Percentiles rank a stretch among this genome's conserved stretches.
Conservation (phyloP, 1,284 basidiomycete species). For the Trametes pubescens region DNA sequence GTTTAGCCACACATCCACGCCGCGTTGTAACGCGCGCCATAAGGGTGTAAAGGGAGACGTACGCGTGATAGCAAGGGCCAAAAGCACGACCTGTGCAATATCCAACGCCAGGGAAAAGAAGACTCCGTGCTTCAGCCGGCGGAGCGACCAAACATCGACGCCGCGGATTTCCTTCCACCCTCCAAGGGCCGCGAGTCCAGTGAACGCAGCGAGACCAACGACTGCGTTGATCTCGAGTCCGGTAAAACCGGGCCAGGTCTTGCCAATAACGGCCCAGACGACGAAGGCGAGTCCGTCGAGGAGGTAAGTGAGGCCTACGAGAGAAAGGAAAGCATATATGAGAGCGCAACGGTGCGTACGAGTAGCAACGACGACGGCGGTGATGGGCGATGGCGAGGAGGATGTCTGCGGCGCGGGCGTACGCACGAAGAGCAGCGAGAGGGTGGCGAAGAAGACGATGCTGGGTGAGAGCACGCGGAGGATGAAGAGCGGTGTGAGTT, state of each 20-base stretch:
- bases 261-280: slow-evolving; percentile 66
- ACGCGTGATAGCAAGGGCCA: slow-evolving; percentile 56
- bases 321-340: slow-evolving; percentile 73
- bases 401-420: slow-evolving; percentile 51
- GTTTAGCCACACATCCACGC: neutral
- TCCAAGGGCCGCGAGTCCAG: slow-evolving; percentile 73
- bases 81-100: slow-evolving; percentile 61
- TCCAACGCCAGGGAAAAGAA: slow-evolving; percentile 64
- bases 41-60: neutral
- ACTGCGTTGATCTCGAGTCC: slow-evolving; percentile 75
- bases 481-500: slow-evolving; percentile 53
- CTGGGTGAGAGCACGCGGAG: slow-evolving; percentile 71
- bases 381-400: slow-evolving; percentile 70
- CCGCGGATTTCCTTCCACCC: slow-evolving; percentile 80
- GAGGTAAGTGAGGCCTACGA: slow-evolving; percentile 85
- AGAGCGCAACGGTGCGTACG: slow-evolving; percentile 73
- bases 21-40: too few species aligned
- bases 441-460: slow-evolving; percentile 63
- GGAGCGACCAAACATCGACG: slow-evolving; percentile 72
- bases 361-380: slow-evolving; percentile 76
- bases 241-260: slow-evolving; percentile 69
- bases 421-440: slow-evolving; percentile 64
- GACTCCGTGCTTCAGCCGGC: slow-evolving; percentile 62
- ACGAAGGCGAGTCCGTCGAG: slow-evolving; percentile 81
- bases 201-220: slow-evolving; percentile 70